phyloP scores from a whole-genome alignment of 1,284 basidiomycete genomes.

The Irpex lacteus region DNA sequence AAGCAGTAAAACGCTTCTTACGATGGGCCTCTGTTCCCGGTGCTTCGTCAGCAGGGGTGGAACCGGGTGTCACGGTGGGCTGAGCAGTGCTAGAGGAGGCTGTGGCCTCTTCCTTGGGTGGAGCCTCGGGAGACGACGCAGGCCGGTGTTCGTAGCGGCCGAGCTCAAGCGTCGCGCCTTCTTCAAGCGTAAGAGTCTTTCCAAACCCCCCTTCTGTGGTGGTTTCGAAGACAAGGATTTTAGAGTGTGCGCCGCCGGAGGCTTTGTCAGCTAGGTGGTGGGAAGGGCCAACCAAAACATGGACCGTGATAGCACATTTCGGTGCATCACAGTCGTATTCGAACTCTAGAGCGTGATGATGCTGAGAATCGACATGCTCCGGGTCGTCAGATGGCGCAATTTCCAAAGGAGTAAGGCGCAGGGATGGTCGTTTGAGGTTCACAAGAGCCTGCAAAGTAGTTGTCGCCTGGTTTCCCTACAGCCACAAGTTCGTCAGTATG shows the following conservation, averaged over 20 bases:
- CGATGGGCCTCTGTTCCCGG: slow-evolving; percentile 14
- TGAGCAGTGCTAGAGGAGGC: slow-evolving; percentile 16
- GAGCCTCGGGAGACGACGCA: background rate
- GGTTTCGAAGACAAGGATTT: slow-evolving; percentile 68
- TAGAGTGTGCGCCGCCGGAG: slow-evolving; percentile 42
- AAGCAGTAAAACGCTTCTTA: slow-evolving; percentile 58
- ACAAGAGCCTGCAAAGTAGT: slow-evolving; percentile 90
- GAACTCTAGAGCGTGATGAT: slow-evolving; percentile 79
- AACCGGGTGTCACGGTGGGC: slow-evolving; percentile 14
- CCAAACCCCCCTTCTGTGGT: slow-evolving; percentile 81
- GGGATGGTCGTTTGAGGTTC: slow-evolving; percentile 84
- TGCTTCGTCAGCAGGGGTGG: slow-evolving; percentile 4
- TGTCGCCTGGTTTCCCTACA: slow-evolving; percentile 72
- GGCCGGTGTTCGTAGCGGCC: slow-evolving; percentile 54
- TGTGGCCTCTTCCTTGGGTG: slow-evolving; percentile 16
- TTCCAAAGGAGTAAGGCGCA: slow-evolving; percentile 66
- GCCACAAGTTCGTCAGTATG: background rate
- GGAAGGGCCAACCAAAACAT: slow-evolving; percentile 64
- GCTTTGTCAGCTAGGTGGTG: slow-evolving; percentile 45
- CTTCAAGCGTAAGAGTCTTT: slow-evolving; percentile 65
- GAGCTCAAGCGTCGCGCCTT: slow-evolving; percentile 72
- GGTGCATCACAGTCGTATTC: slow-evolving; percentile 87
- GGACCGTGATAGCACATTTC: slow-evolving; percentile 73
- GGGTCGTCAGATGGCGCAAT: slow-evolving; percentile 42
- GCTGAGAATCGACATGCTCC: slow-evolving; percentile 43